A percentile compares a stretch with the other conserved stretches of the same genome.
These are phyloP conservation scores for Ascochyta fabae DNA, from an alignment of 2,329 filamentous ascomycete species.

Conservation along the genomic window DNA sequence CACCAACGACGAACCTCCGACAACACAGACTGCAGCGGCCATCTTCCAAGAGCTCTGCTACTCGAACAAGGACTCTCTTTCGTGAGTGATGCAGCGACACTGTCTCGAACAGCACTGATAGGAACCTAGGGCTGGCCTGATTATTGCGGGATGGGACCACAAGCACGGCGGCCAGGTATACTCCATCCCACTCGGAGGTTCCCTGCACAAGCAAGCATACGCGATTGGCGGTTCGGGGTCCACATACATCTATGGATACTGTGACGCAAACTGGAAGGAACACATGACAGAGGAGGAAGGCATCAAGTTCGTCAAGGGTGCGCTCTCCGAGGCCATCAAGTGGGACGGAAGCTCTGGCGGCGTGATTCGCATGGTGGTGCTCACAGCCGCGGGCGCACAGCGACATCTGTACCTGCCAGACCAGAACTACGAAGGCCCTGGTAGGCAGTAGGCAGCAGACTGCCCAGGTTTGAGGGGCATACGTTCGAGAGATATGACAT, in stretches of 20 bases:
- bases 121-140: conserved; percentile 79
- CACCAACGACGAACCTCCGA: conserved; percentile 86
- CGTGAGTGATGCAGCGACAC: conserved; percentile 60
- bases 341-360: conserved; percentile 99
- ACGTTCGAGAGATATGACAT: conserved; percentile 17
- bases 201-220: conserved; percentile 95
- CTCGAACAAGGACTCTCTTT: conserved; percentile 91
- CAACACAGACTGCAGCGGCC: conserved; percentile 91
- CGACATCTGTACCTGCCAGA: conserved; percentile 96
- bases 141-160: conserved; percentile 97
- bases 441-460: conserved; percentile 60
- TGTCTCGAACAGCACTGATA: conserved; percentile 25
- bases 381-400: conserved; percentile 87
- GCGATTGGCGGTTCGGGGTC: conserved; percentile 96
- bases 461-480: conserved; percentile 1
- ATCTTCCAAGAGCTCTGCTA: conserved; percentile 99
- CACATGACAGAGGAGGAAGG: conserved; percentile 92
- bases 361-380: conserved; percentile 96
- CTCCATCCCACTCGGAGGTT: conserved; percentile 94
- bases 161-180: conserved; percentile 96
- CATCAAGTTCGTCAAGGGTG: conserved; percentile 89
- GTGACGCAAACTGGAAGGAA: conserved; percentile 94
- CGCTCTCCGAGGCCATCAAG: conserved; percentile 93
- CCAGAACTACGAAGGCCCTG: conserved; percentile 77
- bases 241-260: conserved; percentile 99